These are phyloP conservation scores for Fagopyrum tataricum DNA, from an alignment of 148 eudicot genomes.

Conservation along the genomic window DNA sequence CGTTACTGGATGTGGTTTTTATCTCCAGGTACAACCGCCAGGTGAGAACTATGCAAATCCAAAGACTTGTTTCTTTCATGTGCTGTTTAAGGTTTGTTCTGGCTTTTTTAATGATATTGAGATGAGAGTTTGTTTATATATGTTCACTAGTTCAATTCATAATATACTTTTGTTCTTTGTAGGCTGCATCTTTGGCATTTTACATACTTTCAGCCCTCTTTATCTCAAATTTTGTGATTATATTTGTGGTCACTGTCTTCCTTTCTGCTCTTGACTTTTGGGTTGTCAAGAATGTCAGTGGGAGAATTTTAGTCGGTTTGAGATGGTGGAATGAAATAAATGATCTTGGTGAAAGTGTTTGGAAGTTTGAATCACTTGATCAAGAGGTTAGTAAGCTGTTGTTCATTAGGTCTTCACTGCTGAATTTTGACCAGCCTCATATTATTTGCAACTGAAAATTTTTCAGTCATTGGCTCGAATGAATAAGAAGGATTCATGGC, in stretches of 20 bases:
- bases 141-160: not conserved
- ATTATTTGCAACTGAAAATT: not conserved
- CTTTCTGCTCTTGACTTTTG: conserved; percentile 93
- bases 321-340: conserved; percentile 99
- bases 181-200: conserved; percentile 93
- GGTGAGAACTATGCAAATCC: conserved; percentile 86
- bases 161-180: conserved; percentile 18
- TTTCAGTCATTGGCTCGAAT: conserved; percentile 84
- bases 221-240: conserved; percentile 73
- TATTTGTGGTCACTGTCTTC: conserved; percentile 88
- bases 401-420: not conserved
- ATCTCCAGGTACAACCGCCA: conserved; percentile 37
- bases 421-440: not conserved
- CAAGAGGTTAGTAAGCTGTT: conserved; percentile 63
- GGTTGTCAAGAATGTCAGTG: conserved; percentile 99
- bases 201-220: conserved; percentile 89
- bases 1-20: not conserved
- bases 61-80: conserved; percentile 83
- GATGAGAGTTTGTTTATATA: conserved; percentile 5
- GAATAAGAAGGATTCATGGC: conserved; percentile 98
- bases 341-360: conserved; percentile 83
- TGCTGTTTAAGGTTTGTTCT: conserved; percentile 69
- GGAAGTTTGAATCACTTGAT: conserved; percentile 98
- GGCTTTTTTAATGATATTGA: not conserved
- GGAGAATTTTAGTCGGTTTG: conserved; percentile 89